Evolutionary conservation across 257 asterid species (phyloP).

Genomic region (Nicotiana tomentosiformis): DNA sequence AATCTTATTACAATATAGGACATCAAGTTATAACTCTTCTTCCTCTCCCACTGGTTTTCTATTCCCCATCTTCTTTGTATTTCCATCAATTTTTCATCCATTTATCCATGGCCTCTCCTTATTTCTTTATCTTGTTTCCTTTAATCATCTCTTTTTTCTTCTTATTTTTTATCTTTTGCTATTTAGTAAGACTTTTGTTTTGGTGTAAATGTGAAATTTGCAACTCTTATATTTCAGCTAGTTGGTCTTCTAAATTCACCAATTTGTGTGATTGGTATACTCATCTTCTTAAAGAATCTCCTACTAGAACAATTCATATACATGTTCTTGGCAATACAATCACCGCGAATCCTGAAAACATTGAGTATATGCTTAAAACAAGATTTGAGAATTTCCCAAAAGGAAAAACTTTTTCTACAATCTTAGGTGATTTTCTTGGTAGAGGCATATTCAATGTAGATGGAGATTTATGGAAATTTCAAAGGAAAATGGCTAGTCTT

Average conservation of each 20-base stretch:
- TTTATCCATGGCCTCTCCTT: not conserved
- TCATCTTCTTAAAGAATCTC: conserved; percentile 48
- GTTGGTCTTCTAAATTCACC: conserved; percentile 36
- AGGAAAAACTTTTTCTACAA: conserved; percentile 35
- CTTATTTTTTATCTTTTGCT: conserved; percentile 14
- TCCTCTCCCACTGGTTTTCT: not conserved
- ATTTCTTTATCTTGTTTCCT: not conserved
- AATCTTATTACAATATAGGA: not conserved
- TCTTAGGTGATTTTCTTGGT: conserved; percentile 42
- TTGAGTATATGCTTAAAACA: conserved; percentile 37
- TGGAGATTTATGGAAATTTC: conserved; percentile 37
- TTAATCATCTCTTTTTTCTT: not conserved
- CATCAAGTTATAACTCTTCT: not conserved
- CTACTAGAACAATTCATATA: conserved; percentile 45
- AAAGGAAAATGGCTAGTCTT: conserved; percentile 32
- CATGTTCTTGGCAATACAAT: conserved; percentile 62
- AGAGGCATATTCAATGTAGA: conserved; percentile 43
- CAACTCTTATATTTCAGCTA: conserved; percentile 31
- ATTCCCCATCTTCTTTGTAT: not conserved
- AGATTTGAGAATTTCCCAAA: conserved; percentile 38
- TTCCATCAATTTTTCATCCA: not conserved
- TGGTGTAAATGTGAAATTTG: conserved; percentile 58
- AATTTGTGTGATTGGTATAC: conserved; percentile 82
- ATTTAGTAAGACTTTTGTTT: conserved; percentile 9
- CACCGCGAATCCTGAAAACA: conserved; percentile 37